Percentiles rank a stretch among this genome's conserved stretches.
Evolutionary conservation across 164 flowering plant species (phyloP).

Genomic region (Macadamia integrifolia): DNA sequence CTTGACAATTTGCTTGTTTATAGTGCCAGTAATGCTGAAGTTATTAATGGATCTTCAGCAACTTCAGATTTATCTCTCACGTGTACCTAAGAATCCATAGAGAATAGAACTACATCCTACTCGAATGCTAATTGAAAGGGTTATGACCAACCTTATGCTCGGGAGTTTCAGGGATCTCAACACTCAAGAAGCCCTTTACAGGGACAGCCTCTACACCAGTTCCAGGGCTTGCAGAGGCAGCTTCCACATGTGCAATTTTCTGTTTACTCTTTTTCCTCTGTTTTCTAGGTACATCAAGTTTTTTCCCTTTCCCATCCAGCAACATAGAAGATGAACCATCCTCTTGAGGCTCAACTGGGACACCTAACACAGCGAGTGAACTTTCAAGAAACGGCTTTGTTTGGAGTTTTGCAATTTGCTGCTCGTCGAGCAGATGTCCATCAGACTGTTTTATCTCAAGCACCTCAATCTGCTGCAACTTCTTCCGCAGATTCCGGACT

Average conservation of each 20-base stretch:
- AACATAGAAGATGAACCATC: slow-evolving; percentile 21
- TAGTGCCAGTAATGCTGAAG: too few species aligned
- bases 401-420: slow-evolving; percentile 81
- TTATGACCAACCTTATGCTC: slow-evolving; percentile 38
- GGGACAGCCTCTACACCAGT: slow-evolving; percentile 20
- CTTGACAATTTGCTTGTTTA: background rate
- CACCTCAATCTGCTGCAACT: slow-evolving; percentile 94
- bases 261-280: slow-evolving; percentile 65
- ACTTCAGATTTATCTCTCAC: too few species aligned
- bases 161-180: slow-evolving; percentile 22
- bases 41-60: too few species aligned
- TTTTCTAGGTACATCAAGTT: slow-evolving; percentile 48
- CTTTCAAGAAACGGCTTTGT: slow-evolving; percentile 48
- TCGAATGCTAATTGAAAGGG: background rate
- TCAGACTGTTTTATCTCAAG: slow-evolving; percentile 70
- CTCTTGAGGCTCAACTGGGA: slow-evolving; percentile 36
- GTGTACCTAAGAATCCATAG: background rate
- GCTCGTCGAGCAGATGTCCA: slow-evolving; percentile 84
- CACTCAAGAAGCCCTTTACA: slow-evolving; percentile 26
- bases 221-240: slow-evolving; percentile 18
- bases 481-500: slow-evolving; percentile 81
- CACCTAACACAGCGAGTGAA: slow-evolving; percentile 75
- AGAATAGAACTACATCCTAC: background rate
- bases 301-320: slow-evolving; percentile 48
- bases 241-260: slow-evolving; percentile 34